Evolutionary conservation across 2,329 filamentous ascomycete species (phyloP), one percentile per base, ranked within the genome.

Genomic region (Epicoccum nigrum): DNA sequence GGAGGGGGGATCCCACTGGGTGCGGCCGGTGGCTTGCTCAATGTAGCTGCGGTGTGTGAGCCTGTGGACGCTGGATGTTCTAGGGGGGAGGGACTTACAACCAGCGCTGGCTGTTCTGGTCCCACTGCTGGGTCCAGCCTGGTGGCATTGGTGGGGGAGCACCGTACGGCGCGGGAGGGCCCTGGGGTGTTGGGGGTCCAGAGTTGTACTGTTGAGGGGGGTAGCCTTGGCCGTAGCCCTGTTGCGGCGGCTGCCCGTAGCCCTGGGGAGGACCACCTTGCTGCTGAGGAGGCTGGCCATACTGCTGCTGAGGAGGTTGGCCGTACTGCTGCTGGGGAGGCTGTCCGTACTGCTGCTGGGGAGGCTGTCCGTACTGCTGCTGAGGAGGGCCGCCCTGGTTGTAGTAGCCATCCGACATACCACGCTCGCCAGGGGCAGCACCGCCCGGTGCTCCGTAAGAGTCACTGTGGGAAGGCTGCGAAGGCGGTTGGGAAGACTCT

Each of bases 91-190:
- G n/a, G 9, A 43, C 45, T 31, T 34, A 49, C 45, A 31, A 88
- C 76, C 83, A 87, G 47, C 83, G 82, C 64, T 86, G 82, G 53
- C 79, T 75, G 51, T 76, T 77, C 50, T 83, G 79, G 58, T 89
- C 86, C 72, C 81, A 89, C 69, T 86, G 81, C 19, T 84, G 77
- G 21, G 76, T 74, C 86, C 86, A 89, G 59, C 86, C 86, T 6
- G 68, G 68, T 2, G 69, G 69, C 64, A 41, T 77, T 65, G 19
- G 86, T 79, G 57, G 87, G 75, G 54, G 81, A 75, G 19, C 85
- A 80, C 74, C 67, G 51, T 64, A 71, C 47, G 63, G 63, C 5
- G 65, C 64, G 7, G 68, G 68, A 32, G 67, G 68, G 4, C 68
- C 67, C 27, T 64, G 57, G 12, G 66, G 65, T 9, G 66, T 64